Evolutionary conservation across 257 asterid genomes (phyloP).

Genomic region (Solanum etuberosum): DNA sequence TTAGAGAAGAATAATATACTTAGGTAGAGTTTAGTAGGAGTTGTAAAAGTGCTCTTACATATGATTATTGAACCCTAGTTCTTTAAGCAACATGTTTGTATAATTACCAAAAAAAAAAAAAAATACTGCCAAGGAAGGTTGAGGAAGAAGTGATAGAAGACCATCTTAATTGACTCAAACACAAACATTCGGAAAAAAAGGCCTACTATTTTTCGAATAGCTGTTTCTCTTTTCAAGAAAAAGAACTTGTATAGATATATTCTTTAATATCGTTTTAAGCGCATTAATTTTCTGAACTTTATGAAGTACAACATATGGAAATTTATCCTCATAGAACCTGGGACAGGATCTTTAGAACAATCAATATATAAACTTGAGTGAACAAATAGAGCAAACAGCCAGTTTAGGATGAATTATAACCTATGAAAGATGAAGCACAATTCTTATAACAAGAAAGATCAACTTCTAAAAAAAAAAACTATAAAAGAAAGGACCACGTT

Average conservation of each 20-base stretch:
- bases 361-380: background rate
- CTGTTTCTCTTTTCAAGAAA: background rate
- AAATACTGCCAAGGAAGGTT: background rate
- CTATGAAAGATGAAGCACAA: background rate
- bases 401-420: background rate
- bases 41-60: background rate
- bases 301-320: background rate
- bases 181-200: background rate
- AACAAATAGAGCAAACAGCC: background rate
- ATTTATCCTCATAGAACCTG: background rate
- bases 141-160: background rate
- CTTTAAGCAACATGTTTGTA: background rate
- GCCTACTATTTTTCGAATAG: background rate
- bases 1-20: background rate
- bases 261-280: background rate
- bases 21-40: background rate
- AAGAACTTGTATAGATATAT: background rate
- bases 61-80: background rate
- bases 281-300: background rate
- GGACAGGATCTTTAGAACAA: background rate
- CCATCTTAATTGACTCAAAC: background rate
- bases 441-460: background rate
- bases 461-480: background rate
- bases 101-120: background rate
- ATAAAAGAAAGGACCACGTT: background rate